Evolutionary conservation across 345 rosid genomes (phyloP).

Genomic region (Lagerstroemia speciosa): DNA sequence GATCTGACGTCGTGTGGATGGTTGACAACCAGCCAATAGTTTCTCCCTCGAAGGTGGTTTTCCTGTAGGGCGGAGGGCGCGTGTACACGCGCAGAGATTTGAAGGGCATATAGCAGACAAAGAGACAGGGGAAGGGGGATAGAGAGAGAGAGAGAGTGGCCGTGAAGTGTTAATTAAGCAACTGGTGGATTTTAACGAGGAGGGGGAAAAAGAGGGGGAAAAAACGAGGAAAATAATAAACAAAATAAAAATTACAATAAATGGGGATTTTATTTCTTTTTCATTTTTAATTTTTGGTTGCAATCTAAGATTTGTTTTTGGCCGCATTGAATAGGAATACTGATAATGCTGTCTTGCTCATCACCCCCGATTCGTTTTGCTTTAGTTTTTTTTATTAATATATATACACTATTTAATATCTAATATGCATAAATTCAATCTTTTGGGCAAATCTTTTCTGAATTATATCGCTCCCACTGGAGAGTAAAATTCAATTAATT

Average conservation of each 20-base stretch:
- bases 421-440: too few species aligned
- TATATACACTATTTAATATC: too few species aligned
- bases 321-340: too few species aligned
- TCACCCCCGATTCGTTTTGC: constrained; percentile 9
- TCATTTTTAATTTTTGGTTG: neutral
- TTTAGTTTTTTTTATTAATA: neutral
- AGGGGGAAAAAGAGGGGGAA: neutral
- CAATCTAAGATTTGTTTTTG: constrained; percentile 7
- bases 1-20: too few species aligned
- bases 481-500: too few species aligned
- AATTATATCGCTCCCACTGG: too few species aligned
- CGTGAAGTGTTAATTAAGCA: neutral
- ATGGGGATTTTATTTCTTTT: too few species aligned
- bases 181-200: constrained; percentile 2
- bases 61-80: constrained; percentile 3
- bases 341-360: constrained; percentile 39
- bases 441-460: too few species aligned
- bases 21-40: too few species aligned
- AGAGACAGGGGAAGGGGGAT: neutral
- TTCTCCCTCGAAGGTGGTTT: neutral
- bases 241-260: too few species aligned
- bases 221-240: constrained; percentile 13
- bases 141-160: neutral
- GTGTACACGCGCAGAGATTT: constrained; percentile 1
- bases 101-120: neutral